Conservation (phyloP, 2,329 filamentous ascomycete species). For the Stagonosporopsis tanaceti region DNA sequence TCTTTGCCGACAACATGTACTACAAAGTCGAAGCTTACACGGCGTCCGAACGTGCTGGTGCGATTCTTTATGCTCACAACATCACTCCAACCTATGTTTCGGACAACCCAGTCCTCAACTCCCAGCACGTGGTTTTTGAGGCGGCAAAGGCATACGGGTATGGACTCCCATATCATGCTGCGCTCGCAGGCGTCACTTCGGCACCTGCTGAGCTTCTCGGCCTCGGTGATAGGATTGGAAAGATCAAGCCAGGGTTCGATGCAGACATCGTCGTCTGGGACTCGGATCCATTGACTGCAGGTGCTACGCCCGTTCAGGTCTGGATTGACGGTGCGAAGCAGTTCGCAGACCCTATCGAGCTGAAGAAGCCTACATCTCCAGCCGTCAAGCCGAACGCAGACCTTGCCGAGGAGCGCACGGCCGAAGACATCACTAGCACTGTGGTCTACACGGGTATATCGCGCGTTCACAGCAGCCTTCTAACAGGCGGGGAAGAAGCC, state of each 20-base stretch:
- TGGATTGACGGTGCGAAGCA: constrained; percentile 51
- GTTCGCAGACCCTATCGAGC: constrained; percentile 38
- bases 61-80: constrained; percentile 69
- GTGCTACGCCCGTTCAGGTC: constrained; percentile 52
- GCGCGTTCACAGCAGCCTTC: not conserved
- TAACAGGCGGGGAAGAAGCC: not conserved
- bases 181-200: constrained; percentile 47
- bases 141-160: constrained; percentile 55
- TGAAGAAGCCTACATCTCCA: constrained; percentile 29
- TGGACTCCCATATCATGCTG: constrained; percentile 53
- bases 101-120: constrained; percentile 70
- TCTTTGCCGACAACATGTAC: constrained; percentile 77
- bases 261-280: constrained; percentile 56
- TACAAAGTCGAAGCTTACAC: constrained; percentile 74
- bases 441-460: constrained; percentile 7
- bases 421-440: constrained; percentile 17
- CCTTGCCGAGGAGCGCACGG: constrained; percentile 42
- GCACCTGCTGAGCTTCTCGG: constrained; percentile 52
- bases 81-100: constrained; percentile 67
- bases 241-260: constrained; percentile 52
- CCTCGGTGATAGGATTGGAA: constrained; percentile 51
- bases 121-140: constrained; percentile 72
- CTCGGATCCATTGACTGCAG: constrained; percentile 51
- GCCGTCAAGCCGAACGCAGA: constrained; percentile 53
- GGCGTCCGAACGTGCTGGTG: constrained; percentile 71